Conservation (phyloP, 83 land plant species). For the Picea abies region DNA sequence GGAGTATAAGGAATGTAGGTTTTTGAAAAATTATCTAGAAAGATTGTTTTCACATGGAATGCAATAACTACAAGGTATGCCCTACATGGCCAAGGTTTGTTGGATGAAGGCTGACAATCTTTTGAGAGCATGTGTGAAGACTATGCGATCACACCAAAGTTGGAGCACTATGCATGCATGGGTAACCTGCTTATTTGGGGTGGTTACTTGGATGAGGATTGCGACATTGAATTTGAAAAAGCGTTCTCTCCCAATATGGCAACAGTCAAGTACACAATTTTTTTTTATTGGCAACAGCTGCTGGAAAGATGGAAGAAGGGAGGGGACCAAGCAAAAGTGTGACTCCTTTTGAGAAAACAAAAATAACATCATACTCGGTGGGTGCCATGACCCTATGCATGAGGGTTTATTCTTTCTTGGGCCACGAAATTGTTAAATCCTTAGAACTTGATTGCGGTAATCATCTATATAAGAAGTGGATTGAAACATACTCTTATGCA, state of each 20-base stretch:
- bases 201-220: too few species aligned
- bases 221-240: conserved; percentile 52
- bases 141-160: too few species aligned
- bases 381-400: conserved; percentile 96
- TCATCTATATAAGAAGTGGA: conserved; percentile 83
- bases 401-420: conserved; percentile 87
- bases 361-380: conserved; percentile 71
- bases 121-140: too few species aligned
- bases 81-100: too few species aligned
- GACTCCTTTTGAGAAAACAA: conserved; percentile 70
- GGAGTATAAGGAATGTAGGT: too few species aligned
- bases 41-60: too few species aligned
- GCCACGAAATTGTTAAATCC: conserved; percentile 49
- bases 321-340: conserved; percentile 54
- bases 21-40: too few species aligned
- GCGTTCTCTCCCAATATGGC: conserved; percentile 49
- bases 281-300: conserved; percentile 73
- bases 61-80: too few species aligned
- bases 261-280: conserved; percentile 70
- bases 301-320: conserved; percentile 64
- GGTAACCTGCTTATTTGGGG: too few species aligned
- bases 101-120: too few species aligned
- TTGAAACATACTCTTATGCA: conserved; percentile 71
- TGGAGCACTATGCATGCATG: too few species aligned
- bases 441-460: conserved; percentile 21